Evolutionary conservation across 805 yeast species (phyloP).

Genomic region (Yamadazyma olivae): DNA sequence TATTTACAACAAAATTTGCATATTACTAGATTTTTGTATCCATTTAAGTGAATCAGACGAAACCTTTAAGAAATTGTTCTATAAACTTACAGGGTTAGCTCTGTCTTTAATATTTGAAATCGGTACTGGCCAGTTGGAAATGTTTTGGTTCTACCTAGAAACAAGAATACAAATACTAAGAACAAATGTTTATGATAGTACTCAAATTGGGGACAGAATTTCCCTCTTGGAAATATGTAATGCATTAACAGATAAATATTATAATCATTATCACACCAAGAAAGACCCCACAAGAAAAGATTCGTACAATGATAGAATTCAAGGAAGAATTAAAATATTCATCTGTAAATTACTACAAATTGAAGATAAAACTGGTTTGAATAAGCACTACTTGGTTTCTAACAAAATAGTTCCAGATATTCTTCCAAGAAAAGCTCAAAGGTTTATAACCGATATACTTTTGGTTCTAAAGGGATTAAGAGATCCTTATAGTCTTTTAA

Average conservation of each 20-base stretch:
- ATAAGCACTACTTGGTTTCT: conserved; percentile 34
- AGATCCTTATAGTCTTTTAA: conserved; percentile 33
- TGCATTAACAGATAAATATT: conserved; percentile 30
- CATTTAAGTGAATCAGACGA: conserved; percentile 14
- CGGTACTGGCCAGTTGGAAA: conserved; percentile 16
- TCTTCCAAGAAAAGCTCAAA: conserved; percentile 12
- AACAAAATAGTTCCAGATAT: conserved; percentile 24
- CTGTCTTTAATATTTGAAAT: conserved; percentile 21
- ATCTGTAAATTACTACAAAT: conserved; percentile 30
- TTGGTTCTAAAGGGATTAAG: conserved; percentile 27
- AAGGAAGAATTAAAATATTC: conserved; percentile 32
- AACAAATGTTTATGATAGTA: conserved; percentile 23
- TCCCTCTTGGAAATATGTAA: conserved; percentile 39
- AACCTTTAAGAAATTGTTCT: conserved; percentile 21
- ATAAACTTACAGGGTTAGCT: conserved; percentile 20
- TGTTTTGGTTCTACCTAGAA: conserved; percentile 39
- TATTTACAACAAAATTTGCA: conserved; percentile 15
- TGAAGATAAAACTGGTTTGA: conserved; percentile 45
- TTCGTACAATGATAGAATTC: conserved; percentile 35
- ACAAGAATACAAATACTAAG: conserved; percentile 23
- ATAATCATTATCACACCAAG: conserved; percentile 16
- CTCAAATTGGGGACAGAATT: conserved; percentile 32
- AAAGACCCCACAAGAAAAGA: conserved; percentile 34
- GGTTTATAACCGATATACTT: conserved; percentile 31
- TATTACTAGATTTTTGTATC: conserved; percentile 26